These are phyloP conservation scores for Blastobotrys terrestris DNA, from an alignment of 805 yeast genomes.

Conservation along the genomic window DNA sequence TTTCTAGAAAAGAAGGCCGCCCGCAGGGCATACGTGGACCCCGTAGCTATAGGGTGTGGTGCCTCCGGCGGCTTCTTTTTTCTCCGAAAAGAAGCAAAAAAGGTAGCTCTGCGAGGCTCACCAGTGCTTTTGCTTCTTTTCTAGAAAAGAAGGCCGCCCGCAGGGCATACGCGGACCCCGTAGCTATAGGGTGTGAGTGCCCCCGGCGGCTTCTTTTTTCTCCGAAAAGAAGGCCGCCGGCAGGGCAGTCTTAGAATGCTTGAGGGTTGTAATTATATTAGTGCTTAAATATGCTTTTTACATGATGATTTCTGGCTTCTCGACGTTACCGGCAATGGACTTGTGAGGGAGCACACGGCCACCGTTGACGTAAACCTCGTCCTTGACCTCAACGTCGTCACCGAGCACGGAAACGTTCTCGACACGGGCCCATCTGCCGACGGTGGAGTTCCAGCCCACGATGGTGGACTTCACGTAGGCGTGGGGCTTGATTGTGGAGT, in stretches of 20 bases:
- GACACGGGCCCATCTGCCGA: conserved; percentile 98
- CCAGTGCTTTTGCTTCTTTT: too few relatives aligned
- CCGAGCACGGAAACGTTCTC: conserved; percentile 98
- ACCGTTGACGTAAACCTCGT: conserved; percentile 98
- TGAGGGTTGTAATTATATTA: background rate
- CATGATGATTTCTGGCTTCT: conserved; percentile 98
- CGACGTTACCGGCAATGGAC: conserved; percentile 91
- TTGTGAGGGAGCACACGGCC: conserved; percentile 99
- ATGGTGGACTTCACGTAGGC: conserved; percentile 97
- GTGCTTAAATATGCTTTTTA: conserved; percentile 30
- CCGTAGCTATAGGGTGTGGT: too few relatives aligned
- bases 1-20: too few relatives aligned
- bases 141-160: too few relatives aligned
- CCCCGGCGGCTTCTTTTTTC: too few relatives aligned
- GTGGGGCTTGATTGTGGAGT: conserved; percentile 91
- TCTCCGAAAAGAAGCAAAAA: too few relatives aligned
- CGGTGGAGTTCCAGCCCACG: conserved; percentile 98
- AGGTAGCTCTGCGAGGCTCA: too few relatives aligned
- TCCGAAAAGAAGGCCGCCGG: too few relatives aligned
- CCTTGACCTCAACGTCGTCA: conserved; percentile 97
- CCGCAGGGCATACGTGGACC: too few relatives aligned
- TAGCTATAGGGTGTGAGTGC: too few relatives aligned
- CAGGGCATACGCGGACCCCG: too few relatives aligned
- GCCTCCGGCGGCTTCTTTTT: too few relatives aligned
- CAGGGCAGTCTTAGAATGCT: background rate